Evolutionary conservation across 345 rosid species (phyloP).

Genomic region (Pistacia vera): DNA sequence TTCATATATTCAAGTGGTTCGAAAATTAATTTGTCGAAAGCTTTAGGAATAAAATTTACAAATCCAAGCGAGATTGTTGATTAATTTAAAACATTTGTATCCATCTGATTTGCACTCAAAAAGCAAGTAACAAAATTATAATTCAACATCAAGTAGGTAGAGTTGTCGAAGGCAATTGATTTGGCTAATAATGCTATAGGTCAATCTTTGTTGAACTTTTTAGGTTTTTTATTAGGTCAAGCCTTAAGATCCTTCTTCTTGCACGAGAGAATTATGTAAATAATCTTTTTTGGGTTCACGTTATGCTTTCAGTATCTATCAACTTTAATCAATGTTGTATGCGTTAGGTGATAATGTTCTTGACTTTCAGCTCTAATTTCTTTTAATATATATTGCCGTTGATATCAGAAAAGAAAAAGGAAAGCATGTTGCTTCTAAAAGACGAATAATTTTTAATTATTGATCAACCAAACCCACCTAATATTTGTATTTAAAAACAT

Average conservation of each 20-base stretch:
- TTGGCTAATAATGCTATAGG: background rate
- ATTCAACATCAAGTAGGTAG: too few relatives aligned
- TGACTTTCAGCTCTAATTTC: slow-evolving; percentile 3
- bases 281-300: background rate
- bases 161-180: too few relatives aligned
- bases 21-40: too few relatives aligned
- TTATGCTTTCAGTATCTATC: background rate
- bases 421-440: background rate
- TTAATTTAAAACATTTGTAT: too few relatives aligned
- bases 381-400: background rate
- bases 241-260: background rate
- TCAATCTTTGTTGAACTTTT: background rate
- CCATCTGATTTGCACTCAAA: too few relatives aligned
- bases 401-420: background rate
- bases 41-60: too few relatives aligned
- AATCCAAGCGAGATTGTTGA: too few relatives aligned
- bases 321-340: slow-evolving; percentile 5
- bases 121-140: too few relatives aligned
- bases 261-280: background rate
- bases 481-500: background rate
- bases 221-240: background rate
- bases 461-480: background rate
- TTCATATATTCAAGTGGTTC: too few relatives aligned
- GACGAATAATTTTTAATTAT: background rate
- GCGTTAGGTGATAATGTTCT: slow-evolving; percentile 10